Percentiles rank a stretch among this genome's conserved stretches.
These are phyloP conservation scores for Polychytrium aggregatum DNA, from an alignment of 192 early-diverging fungal genomes.

Conservation along the genomic window DNA sequence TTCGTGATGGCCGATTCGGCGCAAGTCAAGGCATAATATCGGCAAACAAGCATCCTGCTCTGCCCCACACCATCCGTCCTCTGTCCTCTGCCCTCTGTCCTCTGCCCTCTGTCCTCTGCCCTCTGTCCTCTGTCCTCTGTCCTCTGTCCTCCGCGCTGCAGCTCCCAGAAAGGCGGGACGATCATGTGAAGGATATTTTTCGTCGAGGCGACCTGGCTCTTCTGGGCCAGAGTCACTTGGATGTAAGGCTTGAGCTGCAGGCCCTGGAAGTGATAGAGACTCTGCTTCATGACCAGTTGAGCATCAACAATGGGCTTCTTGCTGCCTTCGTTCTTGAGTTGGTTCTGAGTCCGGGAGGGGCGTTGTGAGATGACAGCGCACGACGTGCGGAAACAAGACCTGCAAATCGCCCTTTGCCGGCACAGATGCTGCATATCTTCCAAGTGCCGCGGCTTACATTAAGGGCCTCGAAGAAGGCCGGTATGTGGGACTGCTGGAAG, in stretches of 20 bases:
- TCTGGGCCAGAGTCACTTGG: constrained; percentile 40
- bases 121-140: too few species aligned
- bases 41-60: too few species aligned
- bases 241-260: constrained; percentile 70
- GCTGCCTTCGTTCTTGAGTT: constrained; percentile 9
- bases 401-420: neutral
- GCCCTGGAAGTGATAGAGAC: constrained; percentile 80
- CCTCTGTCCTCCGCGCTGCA: too few species aligned
- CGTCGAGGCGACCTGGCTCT: constrained; percentile 16
- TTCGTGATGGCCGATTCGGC: neutral
- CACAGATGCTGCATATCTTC: neutral
- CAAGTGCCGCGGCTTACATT: constrained; percentile 20
- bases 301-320: constrained; percentile 35
- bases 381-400: neutral
- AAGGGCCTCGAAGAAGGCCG: constrained; percentile 35
- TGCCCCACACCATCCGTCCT: too few species aligned
- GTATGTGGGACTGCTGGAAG: constrained; percentile 51
- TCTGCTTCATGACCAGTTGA: constrained; percentile 67
- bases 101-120: too few species aligned
- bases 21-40: too few species aligned
- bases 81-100: too few species aligned
- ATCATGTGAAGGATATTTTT: constrained; percentile 5
- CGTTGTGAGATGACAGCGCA: neutral
- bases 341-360: neutral
- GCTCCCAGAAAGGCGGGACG: neutral